Percentiles rank a stretch among this genome's conserved stretches.
Conservation (phyloP, 2,329 filamentous ascomycete species). For the Claviceps citrina region DNA sequence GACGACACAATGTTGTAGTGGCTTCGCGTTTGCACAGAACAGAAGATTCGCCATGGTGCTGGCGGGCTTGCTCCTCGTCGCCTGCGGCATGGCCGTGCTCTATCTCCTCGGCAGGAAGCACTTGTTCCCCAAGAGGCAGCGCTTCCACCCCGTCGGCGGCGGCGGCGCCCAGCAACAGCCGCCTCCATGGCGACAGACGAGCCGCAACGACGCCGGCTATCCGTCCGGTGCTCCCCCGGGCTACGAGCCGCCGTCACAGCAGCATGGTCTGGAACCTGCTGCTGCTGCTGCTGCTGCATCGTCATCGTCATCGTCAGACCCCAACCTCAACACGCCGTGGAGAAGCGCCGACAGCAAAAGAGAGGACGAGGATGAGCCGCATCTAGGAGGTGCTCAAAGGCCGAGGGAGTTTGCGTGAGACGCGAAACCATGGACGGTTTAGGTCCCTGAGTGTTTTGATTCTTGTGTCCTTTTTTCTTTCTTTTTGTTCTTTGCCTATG, state of each 20-base stretch:
- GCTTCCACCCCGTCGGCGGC: conserved; percentile 6
- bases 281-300: too few species aligned
- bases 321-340: conserved; percentile 12
- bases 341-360: conserved; percentile 12
- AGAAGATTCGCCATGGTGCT: conserved; percentile 31
- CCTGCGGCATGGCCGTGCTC: conserved; percentile 24
- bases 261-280: conserved; percentile 15
- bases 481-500: not conserved
- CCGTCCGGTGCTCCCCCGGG: conserved; percentile 18
- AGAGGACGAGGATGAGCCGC: conserved; percentile 16
- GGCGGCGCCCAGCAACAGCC: conserved; percentile 14
- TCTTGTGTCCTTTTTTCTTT: not conserved
- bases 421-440: not conserved
- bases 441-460: not conserved
- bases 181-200: conserved; percentile 16
- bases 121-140: conserved; percentile 11
- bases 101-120: conserved; percentile 18
- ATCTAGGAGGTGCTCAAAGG: conserved; percentile 17
- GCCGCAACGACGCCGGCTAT: conserved; percentile 11
- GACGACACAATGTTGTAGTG: conserved; percentile 20
- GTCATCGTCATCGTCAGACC: conserved; percentile 12
- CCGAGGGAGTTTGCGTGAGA: conserved; percentile 19
- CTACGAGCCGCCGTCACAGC: conserved; percentile 19
- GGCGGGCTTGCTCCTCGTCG: conserved; percentile 29
- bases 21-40: conserved; percentile 41